Percentiles rank a stretch among this genome's conserved stretches.
phyloP scores from a whole-genome alignment of 805 yeast genomes.

The Wickerhamiella nectarea region DNA sequence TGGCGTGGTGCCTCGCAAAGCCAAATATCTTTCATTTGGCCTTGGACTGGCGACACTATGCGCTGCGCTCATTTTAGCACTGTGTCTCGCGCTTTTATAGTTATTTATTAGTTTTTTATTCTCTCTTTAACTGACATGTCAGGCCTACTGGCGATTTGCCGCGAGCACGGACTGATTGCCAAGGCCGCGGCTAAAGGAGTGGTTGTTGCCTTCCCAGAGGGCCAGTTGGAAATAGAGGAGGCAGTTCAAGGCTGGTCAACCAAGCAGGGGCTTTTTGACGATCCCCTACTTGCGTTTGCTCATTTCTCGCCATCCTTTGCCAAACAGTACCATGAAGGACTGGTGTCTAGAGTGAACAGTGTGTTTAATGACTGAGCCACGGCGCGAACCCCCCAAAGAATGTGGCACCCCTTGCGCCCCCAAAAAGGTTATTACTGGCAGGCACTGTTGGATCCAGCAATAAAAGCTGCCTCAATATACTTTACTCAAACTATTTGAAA shows the following conservation, averaged over 20 bases:
- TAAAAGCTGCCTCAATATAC: too few species aligned
- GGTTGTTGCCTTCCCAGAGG: not conserved
- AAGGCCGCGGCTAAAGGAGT: too few species aligned
- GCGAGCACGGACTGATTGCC: too few species aligned
- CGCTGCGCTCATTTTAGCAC: slow-evolving; percentile 33
- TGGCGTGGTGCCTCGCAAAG: slow-evolving; percentile 24
- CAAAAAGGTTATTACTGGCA: too few species aligned
- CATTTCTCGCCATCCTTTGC: not conserved
- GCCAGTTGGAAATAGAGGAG: not conserved
- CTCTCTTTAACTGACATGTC: too few species aligned
- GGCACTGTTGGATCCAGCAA: too few species aligned
- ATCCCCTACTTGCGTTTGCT: slow-evolving; percentile 1
- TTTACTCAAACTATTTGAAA: too few species aligned
- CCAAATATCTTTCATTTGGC: slow-evolving; percentile 24
- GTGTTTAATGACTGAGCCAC: too few species aligned
- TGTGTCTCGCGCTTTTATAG: slow-evolving; percentile 20
- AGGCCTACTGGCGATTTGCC: too few species aligned
- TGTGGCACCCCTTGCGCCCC: too few species aligned
- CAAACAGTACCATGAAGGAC: not conserved
- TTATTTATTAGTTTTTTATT: too few species aligned
- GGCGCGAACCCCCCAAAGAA: too few species aligned
- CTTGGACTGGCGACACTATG: slow-evolving; percentile 26
- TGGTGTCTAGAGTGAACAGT: not conserved
- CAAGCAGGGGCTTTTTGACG: slow-evolving; percentile 1
- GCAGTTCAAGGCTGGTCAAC: slow-evolving; percentile 1